phyloP scores from a whole-genome alignment of 2,329 filamentous ascomycete species.

The Alternaria brassicicola region DNA sequence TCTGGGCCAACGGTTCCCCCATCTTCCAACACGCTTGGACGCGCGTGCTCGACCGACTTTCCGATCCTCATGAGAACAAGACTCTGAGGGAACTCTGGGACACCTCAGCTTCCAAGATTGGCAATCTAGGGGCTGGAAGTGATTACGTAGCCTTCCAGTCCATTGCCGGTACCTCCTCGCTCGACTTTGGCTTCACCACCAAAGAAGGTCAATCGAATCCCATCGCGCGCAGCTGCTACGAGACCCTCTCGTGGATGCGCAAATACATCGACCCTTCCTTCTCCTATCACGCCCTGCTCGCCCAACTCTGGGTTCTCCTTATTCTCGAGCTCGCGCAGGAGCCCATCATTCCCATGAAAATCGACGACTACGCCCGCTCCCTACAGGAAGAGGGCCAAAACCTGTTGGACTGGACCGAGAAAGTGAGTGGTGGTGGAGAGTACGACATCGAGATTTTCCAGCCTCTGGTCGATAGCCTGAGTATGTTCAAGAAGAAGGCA shows the following conservation, averaged over 20 bases:
- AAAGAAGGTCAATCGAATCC: conserved; percentile 51
- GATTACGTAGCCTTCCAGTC: conserved; percentile 92
- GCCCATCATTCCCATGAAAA: conserved; percentile 81
- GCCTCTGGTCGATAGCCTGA: conserved; percentile 67
- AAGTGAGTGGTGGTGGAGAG: conserved; percentile 49
- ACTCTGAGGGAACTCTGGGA: conserved; percentile 81
- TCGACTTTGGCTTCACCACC: conserved; percentile 80
- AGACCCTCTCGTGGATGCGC: conserved; percentile 86
- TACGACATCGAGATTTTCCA: conserved; percentile 59
- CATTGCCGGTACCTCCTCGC: conserved; percentile 83
- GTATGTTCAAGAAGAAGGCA: conserved; percentile 65
- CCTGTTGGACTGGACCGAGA: conserved; percentile 68
- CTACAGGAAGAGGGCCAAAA: conserved; percentile 70
- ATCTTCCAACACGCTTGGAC: conserved; percentile 75
- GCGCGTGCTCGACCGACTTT: conserved; percentile 74
- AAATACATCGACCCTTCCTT: conserved; percentile 82
- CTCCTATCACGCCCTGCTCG: conserved; percentile 77
- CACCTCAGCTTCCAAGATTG: conserved; percentile 63
- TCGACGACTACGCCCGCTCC: conserved; percentile 72
- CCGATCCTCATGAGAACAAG: conserved; percentile 72
- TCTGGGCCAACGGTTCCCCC: conserved; percentile 81
- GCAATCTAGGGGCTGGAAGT: conserved; percentile 73
- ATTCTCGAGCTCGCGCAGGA: conserved; percentile 83
- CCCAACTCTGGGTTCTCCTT: conserved; percentile 80
- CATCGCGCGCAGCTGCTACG: conserved; percentile 84